Conservation (phyloP, 2,329 filamentous ascomycete species). For the Colletotrichum graminicola region DNA sequence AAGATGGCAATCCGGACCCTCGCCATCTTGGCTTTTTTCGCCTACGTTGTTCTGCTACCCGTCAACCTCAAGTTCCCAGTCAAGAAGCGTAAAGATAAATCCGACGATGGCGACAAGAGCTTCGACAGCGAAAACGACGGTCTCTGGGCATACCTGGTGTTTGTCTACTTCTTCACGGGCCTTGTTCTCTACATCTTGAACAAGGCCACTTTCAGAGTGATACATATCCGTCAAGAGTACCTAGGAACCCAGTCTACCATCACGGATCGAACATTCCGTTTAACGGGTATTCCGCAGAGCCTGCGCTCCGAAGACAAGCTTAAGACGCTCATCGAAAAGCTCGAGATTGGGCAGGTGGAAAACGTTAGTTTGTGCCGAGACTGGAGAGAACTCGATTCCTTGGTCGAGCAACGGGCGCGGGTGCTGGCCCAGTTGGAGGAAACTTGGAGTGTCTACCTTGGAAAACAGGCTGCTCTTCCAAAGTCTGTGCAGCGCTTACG, state of each 20-base stretch:
- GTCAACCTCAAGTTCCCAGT: conserved; percentile 78
- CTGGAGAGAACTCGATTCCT: conserved; percentile 83
- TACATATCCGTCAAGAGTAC: conserved; percentile 88
- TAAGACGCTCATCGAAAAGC: conserved; percentile 85
- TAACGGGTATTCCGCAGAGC: conserved; percentile 87
- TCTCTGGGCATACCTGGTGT: conserved; percentile 93
- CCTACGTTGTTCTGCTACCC: conserved; percentile 83
- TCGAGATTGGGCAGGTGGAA: conserved; percentile 91
- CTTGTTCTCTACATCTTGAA: conserved; percentile 87
- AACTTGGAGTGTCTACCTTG: conserved; percentile 83
- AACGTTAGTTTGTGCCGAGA: conserved; percentile 87
- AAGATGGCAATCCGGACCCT: conserved; percentile 93
- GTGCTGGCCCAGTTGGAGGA: conserved; percentile 82
- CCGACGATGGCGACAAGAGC: conserved; percentile 49
- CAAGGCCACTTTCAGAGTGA: conserved; percentile 85
- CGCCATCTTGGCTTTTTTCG: conserved; percentile 82
- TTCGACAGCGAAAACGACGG: conserved; percentile 63
- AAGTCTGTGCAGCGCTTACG: conserved; percentile 50
- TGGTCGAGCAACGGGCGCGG: conserved; percentile 75
- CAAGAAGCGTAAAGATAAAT: conserved; percentile 17
- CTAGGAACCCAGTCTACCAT: conserved; percentile 94
- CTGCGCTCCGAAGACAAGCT: conserved; percentile 86
- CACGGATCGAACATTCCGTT: conserved; percentile 91
- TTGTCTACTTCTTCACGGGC: conserved; percentile 91
- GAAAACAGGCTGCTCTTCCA: conserved; percentile 59